Conservation (phyloP, 176 grass and related monocot genomes). For the Lolium multiflorum region DNA sequence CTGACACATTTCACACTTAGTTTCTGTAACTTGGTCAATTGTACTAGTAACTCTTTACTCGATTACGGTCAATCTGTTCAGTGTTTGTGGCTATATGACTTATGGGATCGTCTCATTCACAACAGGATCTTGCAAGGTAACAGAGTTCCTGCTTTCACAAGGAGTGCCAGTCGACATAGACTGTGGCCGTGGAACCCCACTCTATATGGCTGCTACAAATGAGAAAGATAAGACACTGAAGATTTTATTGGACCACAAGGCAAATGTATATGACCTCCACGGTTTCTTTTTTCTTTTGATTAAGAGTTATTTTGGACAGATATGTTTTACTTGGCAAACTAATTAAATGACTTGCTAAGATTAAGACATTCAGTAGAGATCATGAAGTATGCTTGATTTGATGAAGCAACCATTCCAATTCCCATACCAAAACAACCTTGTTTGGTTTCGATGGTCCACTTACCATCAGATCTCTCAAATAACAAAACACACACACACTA, state of each 20-base stretch:
- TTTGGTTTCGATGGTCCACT: background rate
- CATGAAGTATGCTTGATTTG: background rate
- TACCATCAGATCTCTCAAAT: background rate
- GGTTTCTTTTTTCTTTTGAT: background rate
- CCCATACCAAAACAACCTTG: background rate
- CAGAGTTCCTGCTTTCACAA: constrained; percentile 35
- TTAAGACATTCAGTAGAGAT: background rate
- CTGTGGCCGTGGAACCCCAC: constrained; percentile 38
- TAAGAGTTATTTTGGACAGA: background rate
- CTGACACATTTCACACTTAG: background rate
- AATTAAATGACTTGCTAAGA: background rate
- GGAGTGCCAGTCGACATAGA: constrained; percentile 44
- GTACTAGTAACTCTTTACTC: background rate
- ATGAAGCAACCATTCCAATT: background rate
- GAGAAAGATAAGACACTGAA: constrained; percentile 40
- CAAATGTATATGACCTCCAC: constrained; percentile 28
- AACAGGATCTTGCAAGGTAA: constrained; percentile 39
- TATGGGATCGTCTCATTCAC: background rate
- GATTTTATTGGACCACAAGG: constrained; percentile 45
- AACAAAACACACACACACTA: background rate
- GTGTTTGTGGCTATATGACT: background rate
- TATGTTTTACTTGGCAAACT: background rate
- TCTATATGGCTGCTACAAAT: constrained; percentile 9
- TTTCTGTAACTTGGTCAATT: background rate
- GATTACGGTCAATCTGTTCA: background rate